A percentile compares a stretch with the other conserved stretches of the same genome.
These are phyloP conservation scores for Ottelia alismoides DNA, from an alignment of 106 monocot genomes.

Conservation along the genomic window DNA sequence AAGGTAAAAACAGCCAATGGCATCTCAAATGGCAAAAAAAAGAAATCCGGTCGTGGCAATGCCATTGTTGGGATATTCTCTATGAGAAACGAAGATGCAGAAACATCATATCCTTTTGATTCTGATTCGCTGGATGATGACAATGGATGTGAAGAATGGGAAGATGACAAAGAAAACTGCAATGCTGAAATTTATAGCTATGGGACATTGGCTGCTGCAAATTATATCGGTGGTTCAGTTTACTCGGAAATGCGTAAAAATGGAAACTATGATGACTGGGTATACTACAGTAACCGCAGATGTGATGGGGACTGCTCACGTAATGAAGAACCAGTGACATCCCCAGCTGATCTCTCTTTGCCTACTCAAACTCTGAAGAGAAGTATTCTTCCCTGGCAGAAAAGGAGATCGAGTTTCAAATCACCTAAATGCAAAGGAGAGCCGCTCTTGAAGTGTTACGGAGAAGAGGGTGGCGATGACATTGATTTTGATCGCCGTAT, in stretches of 20 bases:
- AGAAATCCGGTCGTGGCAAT: constrained; percentile 28
- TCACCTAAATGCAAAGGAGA: constrained; percentile 46
- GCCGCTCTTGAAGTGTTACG: constrained; percentile 52
- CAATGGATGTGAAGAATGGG: constrained; percentile 21
- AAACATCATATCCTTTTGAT: constrained; percentile 41
- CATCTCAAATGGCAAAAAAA: constrained; percentile 32
- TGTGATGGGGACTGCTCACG: constrained; percentile 7
- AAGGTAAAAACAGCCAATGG: constrained; percentile 65
- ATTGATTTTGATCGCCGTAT: constrained; percentile 57
- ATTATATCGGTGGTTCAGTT: constrained; percentile 22
- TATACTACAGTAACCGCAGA: constrained; percentile 2
- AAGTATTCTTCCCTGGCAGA: constrained; percentile 48
- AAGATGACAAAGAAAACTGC: constrained; percentile 23
- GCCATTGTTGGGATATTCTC: constrained; percentile 45
- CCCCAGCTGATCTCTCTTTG: constrained; percentile 14
- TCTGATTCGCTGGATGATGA: constrained; percentile 47
- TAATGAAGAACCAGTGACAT: too few relatives aligned
- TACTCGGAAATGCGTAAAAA: constrained; percentile 16
- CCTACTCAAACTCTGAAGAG: constrained; percentile 16
- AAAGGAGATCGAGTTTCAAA: constrained; percentile 25
- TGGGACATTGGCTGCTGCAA: constrained; percentile 35
- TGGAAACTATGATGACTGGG: constrained; percentile 11
- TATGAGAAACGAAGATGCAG: constrained; percentile 37
- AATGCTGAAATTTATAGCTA: constrained; percentile 65
- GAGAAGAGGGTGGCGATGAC: constrained; percentile 53